These are phyloP conservation scores for Cercospora sesami DNA, from an alignment of 2,329 filamentous ascomycete species.

Conservation along the genomic window DNA sequence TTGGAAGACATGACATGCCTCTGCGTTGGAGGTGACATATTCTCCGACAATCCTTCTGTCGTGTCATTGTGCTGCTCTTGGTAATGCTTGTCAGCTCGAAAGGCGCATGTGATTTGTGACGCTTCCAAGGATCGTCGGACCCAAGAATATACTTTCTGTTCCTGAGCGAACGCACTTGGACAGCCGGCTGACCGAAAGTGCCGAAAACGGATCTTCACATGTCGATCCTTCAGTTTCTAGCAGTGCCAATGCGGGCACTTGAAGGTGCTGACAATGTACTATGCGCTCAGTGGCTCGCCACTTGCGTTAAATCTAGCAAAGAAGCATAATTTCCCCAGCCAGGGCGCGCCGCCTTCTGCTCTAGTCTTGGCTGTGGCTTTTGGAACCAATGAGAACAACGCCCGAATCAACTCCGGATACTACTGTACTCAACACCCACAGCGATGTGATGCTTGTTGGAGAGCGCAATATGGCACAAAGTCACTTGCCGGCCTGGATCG, in stretches of 20 bases:
- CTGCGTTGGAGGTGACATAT: background rate
- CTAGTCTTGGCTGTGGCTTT: background rate
- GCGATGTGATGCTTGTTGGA: slow-evolving; percentile 1
- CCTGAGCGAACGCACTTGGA: slow-evolving; percentile 11
- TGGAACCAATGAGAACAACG: background rate
- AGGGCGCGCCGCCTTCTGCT: background rate
- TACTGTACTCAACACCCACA: slow-evolving; percentile 2
- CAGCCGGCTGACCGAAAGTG: slow-evolving; percentile 7
- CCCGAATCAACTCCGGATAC: background rate
- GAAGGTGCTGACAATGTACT: background rate
- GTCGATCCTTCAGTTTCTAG: slow-evolving; percentile 1
- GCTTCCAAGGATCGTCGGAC: background rate
- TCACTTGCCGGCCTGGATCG: slow-evolving; percentile 5
- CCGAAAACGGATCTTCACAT: background rate
- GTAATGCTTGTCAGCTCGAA: background rate
- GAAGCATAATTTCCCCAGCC: slow-evolving; percentile 13
- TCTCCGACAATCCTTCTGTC: background rate
- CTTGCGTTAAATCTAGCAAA: slow-evolving; percentile 15
- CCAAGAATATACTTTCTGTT: background rate
- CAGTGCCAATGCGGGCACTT: background rate
- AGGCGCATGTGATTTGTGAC: background rate
- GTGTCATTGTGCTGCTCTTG: background rate
- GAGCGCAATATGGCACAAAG: background rate
- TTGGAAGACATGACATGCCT: background rate
- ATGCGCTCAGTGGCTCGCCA: slow-evolving; percentile 11